Percentiles rank a stretch among this genome's conserved stretches.
Evolutionary conservation across 495 filamentous ascomycete genomes (phyloP).

Genomic region (Hypoxylon crocopeplum): DNA sequence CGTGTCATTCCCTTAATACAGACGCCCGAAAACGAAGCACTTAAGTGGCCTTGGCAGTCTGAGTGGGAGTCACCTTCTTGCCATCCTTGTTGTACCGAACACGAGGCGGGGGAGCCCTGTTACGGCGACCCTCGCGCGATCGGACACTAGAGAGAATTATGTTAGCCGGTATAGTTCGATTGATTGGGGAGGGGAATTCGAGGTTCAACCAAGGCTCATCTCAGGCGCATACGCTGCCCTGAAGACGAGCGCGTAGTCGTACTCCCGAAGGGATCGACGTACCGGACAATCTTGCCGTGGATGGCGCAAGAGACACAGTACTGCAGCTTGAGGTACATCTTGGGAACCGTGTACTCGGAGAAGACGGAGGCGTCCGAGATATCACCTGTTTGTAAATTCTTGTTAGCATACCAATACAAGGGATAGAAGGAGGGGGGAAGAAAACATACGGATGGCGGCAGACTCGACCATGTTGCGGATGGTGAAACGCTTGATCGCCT

Average conservation of each 20-base stretch:
- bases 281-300: constrained; percentile 99
- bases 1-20: constrained; percentile 35
- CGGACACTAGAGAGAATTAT: constrained; percentile 76
- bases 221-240: constrained; percentile 56
- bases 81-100: constrained; percentile 99
- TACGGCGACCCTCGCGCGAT: constrained; percentile 94
- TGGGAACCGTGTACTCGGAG: constrained; percentile 97
- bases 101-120: constrained; percentile 95
- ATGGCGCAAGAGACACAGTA: constrained; percentile 99
- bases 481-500: constrained; percentile 99
- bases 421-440: constrained; percentile 12
- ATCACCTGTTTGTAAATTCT: too few relatives aligned
- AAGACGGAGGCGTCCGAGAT: constrained; percentile 99
- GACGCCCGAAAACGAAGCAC: constrained; percentile 32
- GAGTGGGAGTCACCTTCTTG: constrained; percentile 98
- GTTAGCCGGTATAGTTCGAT: constrained; percentile 42
- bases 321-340: constrained; percentile 99
- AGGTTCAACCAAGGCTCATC: constrained; percentile 67
- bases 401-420: too few relatives aligned
- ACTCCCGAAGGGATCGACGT: constrained; percentile 58
- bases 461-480: constrained; percentile 99
- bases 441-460: constrained; percentile 94
- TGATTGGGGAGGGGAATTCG: constrained; percentile 27
- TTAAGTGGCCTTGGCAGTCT: constrained; percentile 57
- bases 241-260: constrained; percentile 41